Evolutionary conservation across 2,329 filamentous ascomycete species (phyloP).

Genomic region (Annulohypoxylon truncatum): DNA sequence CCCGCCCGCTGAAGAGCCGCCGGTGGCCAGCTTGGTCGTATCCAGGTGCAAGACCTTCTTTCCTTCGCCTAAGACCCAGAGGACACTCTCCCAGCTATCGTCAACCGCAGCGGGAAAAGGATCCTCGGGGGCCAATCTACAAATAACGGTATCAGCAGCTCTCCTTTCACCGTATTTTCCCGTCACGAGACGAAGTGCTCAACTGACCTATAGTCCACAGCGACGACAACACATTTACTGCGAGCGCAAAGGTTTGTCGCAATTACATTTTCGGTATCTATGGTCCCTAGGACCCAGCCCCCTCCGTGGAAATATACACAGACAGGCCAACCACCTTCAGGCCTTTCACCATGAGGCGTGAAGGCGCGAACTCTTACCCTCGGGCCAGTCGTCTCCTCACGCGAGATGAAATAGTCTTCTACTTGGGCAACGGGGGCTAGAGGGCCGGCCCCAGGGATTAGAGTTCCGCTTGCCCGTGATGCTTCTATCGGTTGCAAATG

Average conservation of each 20-base stretch:
- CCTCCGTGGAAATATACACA: constrained; percentile 69
- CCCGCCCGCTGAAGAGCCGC: constrained; percentile 63
- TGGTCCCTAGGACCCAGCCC: constrained; percentile 68
- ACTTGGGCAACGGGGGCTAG: constrained; percentile 60
- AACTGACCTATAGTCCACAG: constrained; percentile 64
- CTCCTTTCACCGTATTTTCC: too few species aligned
- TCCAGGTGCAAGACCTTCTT: constrained; percentile 54
- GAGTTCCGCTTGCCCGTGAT: constrained; percentile 62
- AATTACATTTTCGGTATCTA: constrained; percentile 68
- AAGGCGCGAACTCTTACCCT: constrained; percentile 62
- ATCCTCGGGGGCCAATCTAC: constrained; percentile 66
- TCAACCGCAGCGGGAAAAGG: constrained; percentile 68
- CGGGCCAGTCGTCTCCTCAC: constrained; percentile 60
- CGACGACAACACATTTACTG: constrained; percentile 64
- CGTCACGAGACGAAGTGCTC: background rate
- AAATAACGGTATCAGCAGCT: constrained; percentile 9
- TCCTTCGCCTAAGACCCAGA: constrained; percentile 56
- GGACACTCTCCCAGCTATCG: constrained; percentile 66
- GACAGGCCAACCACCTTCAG: constrained; percentile 63
- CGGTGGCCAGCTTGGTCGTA: constrained; percentile 57
- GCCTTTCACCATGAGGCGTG: constrained; percentile 58
- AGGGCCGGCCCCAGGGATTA: constrained; percentile 64
- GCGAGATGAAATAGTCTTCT: constrained; percentile 57
- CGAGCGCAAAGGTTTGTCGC: constrained; percentile 65
- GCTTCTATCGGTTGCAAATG: constrained; percentile 65